Evolutionary conservation across 306 rosid species (phyloP), one percentile per base, ranked within the genome.

Genomic region (Alnus glutinosa): DNA sequence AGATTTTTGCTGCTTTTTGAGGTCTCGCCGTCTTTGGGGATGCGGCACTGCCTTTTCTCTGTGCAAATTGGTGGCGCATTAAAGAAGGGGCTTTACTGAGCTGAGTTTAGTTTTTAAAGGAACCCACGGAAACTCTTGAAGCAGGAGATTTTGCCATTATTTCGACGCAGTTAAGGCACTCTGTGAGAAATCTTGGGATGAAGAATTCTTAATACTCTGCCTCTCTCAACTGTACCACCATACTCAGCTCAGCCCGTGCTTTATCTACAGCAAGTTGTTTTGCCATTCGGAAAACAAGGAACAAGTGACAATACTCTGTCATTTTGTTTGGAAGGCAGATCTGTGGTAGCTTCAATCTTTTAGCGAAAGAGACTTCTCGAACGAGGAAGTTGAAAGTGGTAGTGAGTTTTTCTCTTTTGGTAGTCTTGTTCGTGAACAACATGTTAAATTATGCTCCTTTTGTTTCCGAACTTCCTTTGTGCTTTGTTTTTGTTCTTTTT

Each of bases 21-120:
- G 89, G 88, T 52, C 77, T 81, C 82, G 93, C 97, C 94, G 98
- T 83, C 93, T 85, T 85, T 81, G 83, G 79, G 70, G 79, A 79
- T 85, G 83, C 80, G 55, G 79, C 88, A 76, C 88, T 78, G 85
- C 79, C 79, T 76, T 82, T 83, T 44, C 77, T 82, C 90, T 77
- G 85, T 81, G 67, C 87, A 84, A 76, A 83, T 80, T 88, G 83
- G 88, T 88, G 91, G 89, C 92, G 69, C 92, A 86, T 89, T 90
- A 77, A 89, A 89, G 59, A 83, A 79, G 81, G 66, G 75, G 50
- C 78, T 63, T 87, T 77, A 51, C 78, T 54, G 48, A 67, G 52
- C 81, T 28, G 14, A 71, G 66, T 14, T 77, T 69, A 19, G 62
- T 77, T 77, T 73, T 58, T 52, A 78, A 83, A 50, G 51, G 28